Base-by-base conservation (phyloP, 169 alveolate genomes). In the Eimeria sp. region DNA sequence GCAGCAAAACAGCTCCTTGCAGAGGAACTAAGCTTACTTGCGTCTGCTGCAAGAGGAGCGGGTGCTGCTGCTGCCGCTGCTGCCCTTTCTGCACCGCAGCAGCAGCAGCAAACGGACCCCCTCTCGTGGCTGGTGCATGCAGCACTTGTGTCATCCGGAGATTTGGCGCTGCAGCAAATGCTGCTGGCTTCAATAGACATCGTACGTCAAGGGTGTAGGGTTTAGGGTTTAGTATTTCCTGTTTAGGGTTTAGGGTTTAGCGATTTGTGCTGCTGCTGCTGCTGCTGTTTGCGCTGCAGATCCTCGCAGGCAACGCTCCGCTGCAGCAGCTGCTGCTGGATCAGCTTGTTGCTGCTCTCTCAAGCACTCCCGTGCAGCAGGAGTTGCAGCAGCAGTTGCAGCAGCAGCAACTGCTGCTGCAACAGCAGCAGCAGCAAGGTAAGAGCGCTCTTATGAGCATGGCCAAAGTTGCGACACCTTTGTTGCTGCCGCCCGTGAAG, bases 321-420 rank as follows among this genome's bases (percentile, higher is more conserved):
- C 89, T 80, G 89, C 89, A 80, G 89, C 89, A 51, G 51, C 89
- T 49, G 89, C 73, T 80, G 72, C 89, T 80, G 89, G n/a, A 25
- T 30, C 89, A 80, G 22, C 18, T 80, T 7, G 1, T 80, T 18
- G 43, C 54, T 25, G 89, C 89, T 45, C 49, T 80, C 9, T 10
- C 73, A 45, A 80, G 89, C 89, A 47, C 18, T 27, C 30, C 51
- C 22, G 73, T 25, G 89, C 89, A 80, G 73, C 89, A 43, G 70
- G 72, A 47, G 89, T 72, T 80, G 65, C 89, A n/a, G 65, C 89
- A 51, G 70, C 89, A n/a, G 82, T 47, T 9, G 45, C 82, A 16
- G 70, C 27, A 76, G 87, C 87, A 40, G 87, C 87, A 43, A 34
- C 14, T 25, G 43, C 16, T 16, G 78, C 47, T 10, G 82, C 82